A percentile compares a stretch with the other conserved stretches of the same genome.
These are phyloP conservation scores for Hymenoscyphus fructigenus DNA, from an alignment of 2,329 filamentous ascomycete species.

Conservation along the genomic window DNA sequence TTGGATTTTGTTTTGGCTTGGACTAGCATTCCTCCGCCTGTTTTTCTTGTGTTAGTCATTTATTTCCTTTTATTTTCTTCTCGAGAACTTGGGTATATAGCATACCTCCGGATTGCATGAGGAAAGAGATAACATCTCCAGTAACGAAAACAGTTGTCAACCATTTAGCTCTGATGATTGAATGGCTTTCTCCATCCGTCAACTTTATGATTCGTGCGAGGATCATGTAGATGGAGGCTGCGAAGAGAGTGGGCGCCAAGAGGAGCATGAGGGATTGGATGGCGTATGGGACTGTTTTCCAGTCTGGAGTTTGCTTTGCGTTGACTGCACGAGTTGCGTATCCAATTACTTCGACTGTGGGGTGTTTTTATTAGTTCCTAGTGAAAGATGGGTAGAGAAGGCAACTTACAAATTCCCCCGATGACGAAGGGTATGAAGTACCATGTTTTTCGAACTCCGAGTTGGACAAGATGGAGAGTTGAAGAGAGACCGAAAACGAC, in stretches of 20 bases:
- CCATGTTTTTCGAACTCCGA: conserved; percentile 44
- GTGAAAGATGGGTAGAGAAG: too few species aligned
- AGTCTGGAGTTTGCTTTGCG: conserved; percentile 28
- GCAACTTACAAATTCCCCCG: conserved; percentile 49
- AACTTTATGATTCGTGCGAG: conserved; percentile 40
- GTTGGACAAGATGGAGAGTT: conserved; percentile 39
- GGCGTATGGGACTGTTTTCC: conserved; percentile 36
- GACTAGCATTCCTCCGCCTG: conserved; percentile 34
- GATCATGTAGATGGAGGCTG: conserved; percentile 44
- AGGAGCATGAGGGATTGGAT: conserved; percentile 40
- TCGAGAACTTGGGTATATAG: too few species aligned
- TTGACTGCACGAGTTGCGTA: conserved; percentile 35
- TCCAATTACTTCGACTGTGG: conserved; percentile 41
- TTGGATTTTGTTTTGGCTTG: conserved; percentile 19
- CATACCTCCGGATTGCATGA: conserved; percentile 39
- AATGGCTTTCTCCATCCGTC: conserved; percentile 41
- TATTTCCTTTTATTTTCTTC: too few species aligned
- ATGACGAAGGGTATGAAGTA: conserved; percentile 52
- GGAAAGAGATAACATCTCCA: conserved; percentile 47
- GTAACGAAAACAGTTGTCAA: conserved; percentile 49
- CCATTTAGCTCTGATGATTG: conserved; percentile 42
- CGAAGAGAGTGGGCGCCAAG: conserved; percentile 42
- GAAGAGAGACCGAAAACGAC: conserved; percentile 42
- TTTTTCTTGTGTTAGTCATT: conserved; percentile 3
- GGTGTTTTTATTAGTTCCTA: not conserved